Evolutionary conservation across 1,284 basidiomycete species (phyloP).

Genomic region (Xerocomus amazonicus): DNA sequence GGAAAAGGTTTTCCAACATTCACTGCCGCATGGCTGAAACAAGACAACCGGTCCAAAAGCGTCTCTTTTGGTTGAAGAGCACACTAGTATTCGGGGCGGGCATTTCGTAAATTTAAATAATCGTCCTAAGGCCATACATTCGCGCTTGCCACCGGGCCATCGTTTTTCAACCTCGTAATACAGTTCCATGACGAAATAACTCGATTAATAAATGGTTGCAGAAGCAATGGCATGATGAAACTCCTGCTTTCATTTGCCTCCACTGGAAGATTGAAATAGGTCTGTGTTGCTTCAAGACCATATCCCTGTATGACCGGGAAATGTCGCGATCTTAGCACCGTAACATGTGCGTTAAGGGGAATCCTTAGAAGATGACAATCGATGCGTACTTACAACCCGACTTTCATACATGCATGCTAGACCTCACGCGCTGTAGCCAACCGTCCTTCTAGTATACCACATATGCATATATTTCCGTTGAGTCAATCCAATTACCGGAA

Average conservation of each 20-base stretch:
- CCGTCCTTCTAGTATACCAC: conserved; percentile 19
- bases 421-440: not conserved
- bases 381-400: too few species aligned
- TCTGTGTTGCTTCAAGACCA: conserved; percentile 47
- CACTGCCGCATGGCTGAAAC: conserved; percentile 51
- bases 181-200: conserved; percentile 40
- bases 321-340: conserved; percentile 77
- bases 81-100: conserved; percentile 30
- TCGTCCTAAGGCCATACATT: conserved; percentile 44
- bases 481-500: not conserved
- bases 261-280: conserved; percentile 63
- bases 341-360: not conserved
- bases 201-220: not conserved
- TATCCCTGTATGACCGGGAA: conserved; percentile 48
- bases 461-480: conserved; percentile 23
- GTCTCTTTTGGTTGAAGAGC: not conserved
- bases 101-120: conserved; percentile 19
- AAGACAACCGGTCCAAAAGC: not conserved
- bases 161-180: conserved; percentile 59
- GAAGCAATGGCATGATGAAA: not conserved
- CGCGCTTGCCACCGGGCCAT: conserved; percentile 54
- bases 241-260: conserved; percentile 54
- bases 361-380: too few species aligned
- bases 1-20: conserved; percentile 73
- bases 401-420: too few species aligned